phyloP scores from a whole-genome alignment of 495 filamentous ascomycete genomes.

The Durotheca rogersii region DNA sequence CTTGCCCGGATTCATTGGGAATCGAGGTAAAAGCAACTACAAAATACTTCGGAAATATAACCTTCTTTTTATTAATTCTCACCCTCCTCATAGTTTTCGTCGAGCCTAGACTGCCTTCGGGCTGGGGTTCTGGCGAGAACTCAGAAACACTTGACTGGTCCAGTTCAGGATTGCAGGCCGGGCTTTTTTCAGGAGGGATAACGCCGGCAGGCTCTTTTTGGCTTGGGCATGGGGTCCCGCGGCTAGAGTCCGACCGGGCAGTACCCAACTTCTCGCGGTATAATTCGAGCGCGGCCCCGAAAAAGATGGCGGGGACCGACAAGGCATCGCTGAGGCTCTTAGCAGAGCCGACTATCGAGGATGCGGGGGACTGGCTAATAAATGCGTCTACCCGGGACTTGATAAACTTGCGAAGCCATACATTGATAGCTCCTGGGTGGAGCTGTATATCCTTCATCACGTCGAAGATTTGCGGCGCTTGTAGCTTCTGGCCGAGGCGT shows the following conservation, averaged over 20 bases:
- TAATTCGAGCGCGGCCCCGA: slow-evolving; percentile 7
- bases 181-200: neutral
- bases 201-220: neutral
- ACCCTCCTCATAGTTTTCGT: too few species aligned
- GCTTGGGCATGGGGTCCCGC: neutral
- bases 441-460: slow-evolving; percentile 1
- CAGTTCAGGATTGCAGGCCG: neutral
- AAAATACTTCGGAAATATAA: too few species aligned
- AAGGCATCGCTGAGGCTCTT: neutral
- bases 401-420: slow-evolving; percentile 15
- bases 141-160: too few species aligned
- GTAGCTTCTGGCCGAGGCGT: slow-evolving; percentile 7
- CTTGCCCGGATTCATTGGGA: too few species aligned
- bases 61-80: too few species aligned
- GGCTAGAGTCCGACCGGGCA: neutral
- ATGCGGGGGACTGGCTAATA: neutral
- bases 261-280: slow-evolving; percentile 3
- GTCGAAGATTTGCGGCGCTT: slow-evolving; percentile 10
- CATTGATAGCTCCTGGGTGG: neutral
- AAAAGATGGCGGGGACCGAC: slow-evolving; percentile 4
- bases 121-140: too few species aligned
- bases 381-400: slow-evolving; percentile 6
- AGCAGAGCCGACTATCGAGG: neutral
- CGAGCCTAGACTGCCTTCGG: too few species aligned
- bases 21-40: too few species aligned